These are phyloP conservation scores for Brachypodium distachyon DNA, from an alignment of 202 grass and related monocot species.

Conservation along the genomic window DNA sequence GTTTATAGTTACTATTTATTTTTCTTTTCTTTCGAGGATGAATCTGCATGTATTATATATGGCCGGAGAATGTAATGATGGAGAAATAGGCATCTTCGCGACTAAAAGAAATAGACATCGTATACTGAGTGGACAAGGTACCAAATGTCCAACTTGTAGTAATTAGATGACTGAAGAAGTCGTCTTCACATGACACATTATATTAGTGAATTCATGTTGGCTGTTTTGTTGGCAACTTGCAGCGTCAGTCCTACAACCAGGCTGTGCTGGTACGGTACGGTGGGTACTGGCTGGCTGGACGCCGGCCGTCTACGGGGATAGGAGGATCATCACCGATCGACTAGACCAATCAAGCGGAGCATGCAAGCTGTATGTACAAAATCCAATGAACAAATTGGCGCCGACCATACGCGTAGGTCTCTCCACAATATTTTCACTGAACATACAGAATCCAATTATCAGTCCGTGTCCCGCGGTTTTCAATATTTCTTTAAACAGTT, in stretches of 20 bases:
- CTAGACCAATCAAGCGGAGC: not conserved
- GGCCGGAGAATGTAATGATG: not conserved
- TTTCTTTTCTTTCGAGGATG: not conserved
- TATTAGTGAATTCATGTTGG: not conserved
- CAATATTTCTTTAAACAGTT: too few relatives aligned
- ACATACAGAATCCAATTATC: not conserved
- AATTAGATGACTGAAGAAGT: slow-evolving; percentile 27
- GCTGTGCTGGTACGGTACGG: not conserved
- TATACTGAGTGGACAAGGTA: slow-evolving; percentile 1
- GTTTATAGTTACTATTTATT: too few relatives aligned
- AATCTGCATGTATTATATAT: not conserved
- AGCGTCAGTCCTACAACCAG: not conserved
- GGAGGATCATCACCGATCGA: not conserved
- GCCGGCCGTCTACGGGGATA: not conserved
- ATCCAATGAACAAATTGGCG: slow-evolving; percentile 7
- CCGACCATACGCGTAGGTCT: not conserved
- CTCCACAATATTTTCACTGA: not conserved
- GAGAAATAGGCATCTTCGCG: slow-evolving; percentile 14
- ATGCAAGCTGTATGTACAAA: not conserved
- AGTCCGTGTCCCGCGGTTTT: not conserved
- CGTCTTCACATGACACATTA: slow-evolving; percentile 33
- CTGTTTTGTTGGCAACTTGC: slow-evolving; percentile 22
- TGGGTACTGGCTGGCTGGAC: not conserved
- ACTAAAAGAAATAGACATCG: slow-evolving; percentile 20
- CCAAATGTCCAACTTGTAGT: not conserved